A percentile compares a stretch with the other conserved stretches of the same genome.
These are phyloP conservation scores for Penicillium atrosanguineum DNA, from an alignment of 495 filamentous ascomycete species.

Conservation along the genomic window DNA sequence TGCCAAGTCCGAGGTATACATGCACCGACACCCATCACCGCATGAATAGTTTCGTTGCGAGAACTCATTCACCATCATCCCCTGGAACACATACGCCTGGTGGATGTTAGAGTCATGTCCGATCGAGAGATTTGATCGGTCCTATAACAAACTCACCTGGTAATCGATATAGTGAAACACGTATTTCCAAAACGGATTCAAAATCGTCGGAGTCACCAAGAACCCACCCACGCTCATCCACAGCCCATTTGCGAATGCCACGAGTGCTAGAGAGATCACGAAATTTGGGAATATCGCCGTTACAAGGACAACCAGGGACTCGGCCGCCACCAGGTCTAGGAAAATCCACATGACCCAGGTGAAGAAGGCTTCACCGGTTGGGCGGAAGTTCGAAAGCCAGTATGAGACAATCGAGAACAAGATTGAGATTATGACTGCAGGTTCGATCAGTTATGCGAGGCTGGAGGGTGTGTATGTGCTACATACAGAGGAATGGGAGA, in stretches of 20 bases:
- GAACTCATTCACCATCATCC: constrained; percentile 91
- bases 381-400: constrained; percentile 76
- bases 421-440: constrained; percentile 61
- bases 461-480: background rate
- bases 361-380: constrained; percentile 64
- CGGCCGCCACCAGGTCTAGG: constrained; percentile 76
- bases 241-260: constrained; percentile 78
- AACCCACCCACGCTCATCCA: constrained; percentile 87
- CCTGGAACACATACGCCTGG: constrained; percentile 74
- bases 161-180: constrained; percentile 85
- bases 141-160: constrained; percentile 40
- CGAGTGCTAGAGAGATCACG: constrained; percentile 70
- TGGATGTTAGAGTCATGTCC: background rate
- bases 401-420: constrained; percentile 73
- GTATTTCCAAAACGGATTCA: constrained; percentile 83
- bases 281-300: constrained; percentile 72
- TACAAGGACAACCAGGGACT: constrained; percentile 75
- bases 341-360: constrained; percentile 85
- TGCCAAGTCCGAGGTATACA: constrained; percentile 63
- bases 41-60: constrained; percentile 59
- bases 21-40: constrained; percentile 57
- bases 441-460: constrained; percentile 4
- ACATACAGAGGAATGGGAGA: constrained; percentile 65
- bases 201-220: constrained; percentile 62
- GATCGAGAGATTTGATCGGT: background rate